Evolutionary conservation across 2,329 filamentous ascomycete genomes (phyloP), one percentile per base, ranked within the genome.

Genomic region (Plectosphaerella sp.): DNA sequence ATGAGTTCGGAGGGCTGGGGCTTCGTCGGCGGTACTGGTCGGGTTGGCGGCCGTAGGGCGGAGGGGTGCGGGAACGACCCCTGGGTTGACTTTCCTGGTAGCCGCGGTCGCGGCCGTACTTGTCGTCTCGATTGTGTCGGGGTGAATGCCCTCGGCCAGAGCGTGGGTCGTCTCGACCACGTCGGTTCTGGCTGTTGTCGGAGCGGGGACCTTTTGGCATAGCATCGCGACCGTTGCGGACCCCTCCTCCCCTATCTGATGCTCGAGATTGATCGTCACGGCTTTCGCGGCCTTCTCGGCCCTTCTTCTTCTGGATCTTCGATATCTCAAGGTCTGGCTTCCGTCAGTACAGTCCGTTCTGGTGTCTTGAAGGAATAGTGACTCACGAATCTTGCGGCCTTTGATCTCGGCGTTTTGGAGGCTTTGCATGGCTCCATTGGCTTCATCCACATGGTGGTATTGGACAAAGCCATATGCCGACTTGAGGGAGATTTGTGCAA

Each of bases 381-480:
- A 76, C 91, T 82, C 76, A 96, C 93, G 91, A 65, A 97, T 96
- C 67, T 91, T 91, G 58, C 92, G 87, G n/a, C 92, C 93, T 63
- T 89, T 83, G 37, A 97, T 84, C 57, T 91, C 82, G 41, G 84
- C 81, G 10, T 89, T 91, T 69, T 97, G 90, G 55, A 97, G 84
- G 36, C 79, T 79, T 36, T 88, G 78, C 60, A 97, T 79, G 5
- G 93, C 93, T 45, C 78, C 77, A 52, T 81, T 77, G 58, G 91
- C 96, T 63, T 93, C 87, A 3, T 80, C 77, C 4, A 85, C 74
- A 28, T 90, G 86, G 58, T 96, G 80, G 59, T 95, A 99, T 66
- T 97, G 94, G 36, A 97, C 91, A 65, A 97, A 99, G 2, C 94
- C 94, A 69, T 96, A 97, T 2, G 92, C 92, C 59, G 94, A 91